phyloP scores from a whole-genome alignment of 108 stramenopile genomes.

The Cyclotella atomus region DNA sequence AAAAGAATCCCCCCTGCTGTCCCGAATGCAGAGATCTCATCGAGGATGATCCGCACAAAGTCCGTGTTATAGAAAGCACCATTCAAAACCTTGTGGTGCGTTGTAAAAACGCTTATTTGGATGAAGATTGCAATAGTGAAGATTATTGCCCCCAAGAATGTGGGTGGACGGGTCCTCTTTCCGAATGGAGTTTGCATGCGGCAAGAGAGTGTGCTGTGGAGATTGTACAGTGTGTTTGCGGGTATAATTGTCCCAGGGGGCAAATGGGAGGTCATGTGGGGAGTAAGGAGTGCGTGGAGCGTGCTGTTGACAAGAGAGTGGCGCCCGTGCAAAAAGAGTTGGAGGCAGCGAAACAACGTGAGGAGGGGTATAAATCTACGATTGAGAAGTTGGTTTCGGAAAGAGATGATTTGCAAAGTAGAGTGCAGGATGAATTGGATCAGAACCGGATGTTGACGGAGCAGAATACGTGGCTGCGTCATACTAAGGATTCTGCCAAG shows the following conservation, averaged over 20 bases:
- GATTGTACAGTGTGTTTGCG: slow-evolving; percentile 16
- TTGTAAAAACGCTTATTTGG: slow-evolving; percentile 11
- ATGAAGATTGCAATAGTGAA: neutral
- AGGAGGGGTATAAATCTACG: neutral
- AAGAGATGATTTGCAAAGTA: neutral
- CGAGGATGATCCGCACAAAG: neutral
- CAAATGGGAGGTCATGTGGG: slow-evolving; percentile 19
- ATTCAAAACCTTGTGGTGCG: slow-evolving; percentile 6
- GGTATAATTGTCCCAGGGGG: slow-evolving; percentile 1
- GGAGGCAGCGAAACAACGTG: neutral
- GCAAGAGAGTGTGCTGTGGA: slow-evolving; percentile 9
- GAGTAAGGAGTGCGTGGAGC: slow-evolving; percentile 2
- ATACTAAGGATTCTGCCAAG: neutral
- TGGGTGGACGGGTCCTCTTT: slow-evolving; percentile 15
- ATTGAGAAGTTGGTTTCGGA: neutral
- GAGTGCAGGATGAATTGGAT: neutral
- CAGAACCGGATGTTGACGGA: slow-evolving; percentile 4
- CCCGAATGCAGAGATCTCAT: slow-evolving; percentile 24
- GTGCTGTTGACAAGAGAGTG: neutral
- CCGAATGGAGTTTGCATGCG: slow-evolving; percentile 9
- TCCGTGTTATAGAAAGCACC: slow-evolving; percentile 20
- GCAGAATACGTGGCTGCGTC: slow-evolving; percentile 1
- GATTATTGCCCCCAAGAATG: slow-evolving; percentile 12
- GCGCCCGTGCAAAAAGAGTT: slow-evolving; percentile 4
- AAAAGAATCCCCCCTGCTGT: neutral